Base-by-base conservation (phyloP, 345 rosid species). In the Moricandia moricandioides region DNA sequence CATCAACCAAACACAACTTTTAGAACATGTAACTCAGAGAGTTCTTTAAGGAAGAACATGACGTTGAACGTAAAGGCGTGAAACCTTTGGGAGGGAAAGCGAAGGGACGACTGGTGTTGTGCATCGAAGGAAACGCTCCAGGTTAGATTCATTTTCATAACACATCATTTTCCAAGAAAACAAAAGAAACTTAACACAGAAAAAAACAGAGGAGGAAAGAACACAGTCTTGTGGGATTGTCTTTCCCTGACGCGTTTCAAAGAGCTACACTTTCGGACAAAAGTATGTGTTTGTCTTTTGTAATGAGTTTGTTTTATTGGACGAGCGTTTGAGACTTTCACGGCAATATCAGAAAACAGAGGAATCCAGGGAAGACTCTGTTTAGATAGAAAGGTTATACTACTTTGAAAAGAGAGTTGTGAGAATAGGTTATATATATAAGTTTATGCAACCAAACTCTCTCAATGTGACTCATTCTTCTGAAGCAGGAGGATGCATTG, bases 251-350 rank as follows among this genome's bases (percentile, higher is more conserved):
- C 18, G 34, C 68, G 68, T 26, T 34, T 67, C 51, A 34, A 61
- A 75, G 62, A 67, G 69, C 55, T 75, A 7, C 35, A 18, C 7
- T 68, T 60, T 39, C 9, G 58, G 79, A 69, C 74, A 69, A 75
- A 75, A 52, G 31, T 68, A 67, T 67, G 78, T 67, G 10, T 51
- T 2, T 26, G 1, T 8, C n/a, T 21, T 10, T 10, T 45, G 52
- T 45, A 45, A 0, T 63, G 67, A 1, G 34, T 49, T 33, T 45
- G 66, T 39, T 75, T 67, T 75, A 61, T 27, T 52, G 14, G 33
- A 60, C 8, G 6, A 76, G 79, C 45, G 34, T 52, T 55, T 76
- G 75, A 76, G 70, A 76, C 79, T 76, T 76, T 62, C 79, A 62
- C 65, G 79, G 65, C 59, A 62, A 69, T 69, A 47, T 35, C 47